A percentile compares a stretch with the other conserved stretches of the same genome.
phyloP scores from a whole-genome alignment of 2,329 filamentous ascomycete genomes.

The Fusarium dlaminii region DNA sequence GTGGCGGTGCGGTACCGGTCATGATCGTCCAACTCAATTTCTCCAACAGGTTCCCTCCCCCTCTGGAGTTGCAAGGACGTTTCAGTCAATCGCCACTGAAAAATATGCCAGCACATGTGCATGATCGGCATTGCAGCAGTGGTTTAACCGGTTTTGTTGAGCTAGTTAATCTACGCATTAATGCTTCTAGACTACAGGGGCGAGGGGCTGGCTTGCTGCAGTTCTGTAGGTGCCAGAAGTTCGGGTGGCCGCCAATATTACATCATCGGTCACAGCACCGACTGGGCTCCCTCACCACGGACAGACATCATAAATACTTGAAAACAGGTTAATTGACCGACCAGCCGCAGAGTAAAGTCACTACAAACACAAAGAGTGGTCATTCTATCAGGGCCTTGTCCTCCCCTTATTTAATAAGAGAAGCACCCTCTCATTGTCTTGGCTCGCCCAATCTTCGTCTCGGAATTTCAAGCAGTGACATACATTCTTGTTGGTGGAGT shows the following conservation, averaged over 20 bases:
- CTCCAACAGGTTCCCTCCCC: conserved; percentile 22
- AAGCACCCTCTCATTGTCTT: conserved; percentile 2
- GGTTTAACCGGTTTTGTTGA: conserved; percentile 19
- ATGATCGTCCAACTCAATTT: not conserved
- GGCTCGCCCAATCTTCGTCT: conserved; percentile 25
- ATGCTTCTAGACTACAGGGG: conserved; percentile 3
- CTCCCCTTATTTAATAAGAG: conserved; percentile 5
- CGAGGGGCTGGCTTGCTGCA: not conserved
- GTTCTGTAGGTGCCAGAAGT: conserved; percentile 24
- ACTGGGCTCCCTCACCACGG: conserved; percentile 33
- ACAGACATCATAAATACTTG: conserved; percentile 20
- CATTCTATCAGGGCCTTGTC: not conserved
- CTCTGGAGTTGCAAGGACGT: conserved; percentile 1
- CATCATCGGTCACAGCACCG: conserved; percentile 36
- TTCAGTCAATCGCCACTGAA: conserved; percentile 30
- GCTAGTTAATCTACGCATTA: conserved; percentile 3
- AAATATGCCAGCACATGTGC: conserved; percentile 19
- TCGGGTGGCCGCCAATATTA: conserved; percentile 33
- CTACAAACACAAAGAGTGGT: not conserved
- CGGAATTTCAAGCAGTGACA: conserved; percentile 11
- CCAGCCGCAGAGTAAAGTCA: conserved; percentile 1
- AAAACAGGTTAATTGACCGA: conserved; percentile 35
- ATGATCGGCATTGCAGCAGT: conserved; percentile 25
- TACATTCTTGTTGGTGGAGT: conserved; percentile 10
- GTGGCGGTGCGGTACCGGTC: conserved; percentile 34